Evolutionary conservation across 768 basidiomycete species (phyloP).

Genomic region (Lentinula guzmanii): DNA sequence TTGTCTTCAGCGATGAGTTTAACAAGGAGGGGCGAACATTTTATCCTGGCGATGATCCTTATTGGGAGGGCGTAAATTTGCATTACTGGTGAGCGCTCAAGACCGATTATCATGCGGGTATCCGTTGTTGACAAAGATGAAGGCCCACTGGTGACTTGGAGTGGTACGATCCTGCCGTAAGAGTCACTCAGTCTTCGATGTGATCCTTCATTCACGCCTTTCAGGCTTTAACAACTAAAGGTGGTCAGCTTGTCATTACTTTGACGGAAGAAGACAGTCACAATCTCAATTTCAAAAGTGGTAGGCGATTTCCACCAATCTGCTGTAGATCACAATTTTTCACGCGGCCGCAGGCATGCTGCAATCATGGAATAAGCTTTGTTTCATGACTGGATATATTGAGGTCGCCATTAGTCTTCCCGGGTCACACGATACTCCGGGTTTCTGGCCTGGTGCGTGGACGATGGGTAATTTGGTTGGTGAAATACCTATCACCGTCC

Average conservation of each 20-base stretch:
- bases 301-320: constrained; percentile 52
- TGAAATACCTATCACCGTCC: constrained; percentile 4
- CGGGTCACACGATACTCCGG: constrained; percentile 51
- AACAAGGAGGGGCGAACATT: constrained; percentile 61
- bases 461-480: constrained; percentile 69
- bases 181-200: constrained; percentile 9
- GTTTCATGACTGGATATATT: constrained; percentile 89
- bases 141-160: constrained; percentile 72
- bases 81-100: constrained; percentile 67
- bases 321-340: constrained; percentile 22
- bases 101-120: not conserved
- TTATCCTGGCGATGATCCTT: constrained; percentile 73
- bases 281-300: constrained; percentile 80
- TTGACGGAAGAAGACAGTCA: constrained; percentile 65
- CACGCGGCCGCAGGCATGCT: constrained; percentile 49
- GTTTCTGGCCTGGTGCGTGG: constrained; percentile 87
- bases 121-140: not conserved
- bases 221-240: constrained; percentile 63
- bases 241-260: constrained; percentile 79
- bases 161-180: constrained; percentile 75
- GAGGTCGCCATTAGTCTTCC: constrained; percentile 79
- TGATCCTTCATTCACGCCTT: not conserved
- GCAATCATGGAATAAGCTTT: constrained; percentile 90
- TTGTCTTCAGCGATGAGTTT: constrained; percentile 90
- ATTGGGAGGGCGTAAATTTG: constrained; percentile 81